Evolutionary conservation across 805 yeast genomes (phyloP).

Genomic region (Grigorovia yakushimaensis): DNA sequence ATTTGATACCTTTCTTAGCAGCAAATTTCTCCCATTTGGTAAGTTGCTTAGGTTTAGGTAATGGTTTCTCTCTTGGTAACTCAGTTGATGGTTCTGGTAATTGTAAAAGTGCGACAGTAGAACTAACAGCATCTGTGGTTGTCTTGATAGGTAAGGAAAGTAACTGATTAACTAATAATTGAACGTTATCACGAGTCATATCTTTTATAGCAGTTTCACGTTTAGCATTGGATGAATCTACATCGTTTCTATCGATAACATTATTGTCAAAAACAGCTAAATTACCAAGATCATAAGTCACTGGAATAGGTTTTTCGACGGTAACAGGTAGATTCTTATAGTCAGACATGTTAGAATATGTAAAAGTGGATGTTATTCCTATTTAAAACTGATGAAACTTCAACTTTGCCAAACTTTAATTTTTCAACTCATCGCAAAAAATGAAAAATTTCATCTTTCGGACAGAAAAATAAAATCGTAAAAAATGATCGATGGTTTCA

Average conservation of each 20-base stretch:
- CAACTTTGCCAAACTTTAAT: no score
- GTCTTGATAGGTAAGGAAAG: conserved; percentile 81
- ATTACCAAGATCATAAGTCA: conserved; percentile 80
- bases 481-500: background rate
- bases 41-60: conserved; percentile 85
- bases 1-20: conserved; percentile 83
- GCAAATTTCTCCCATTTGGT: conserved; percentile 98
- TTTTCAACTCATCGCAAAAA: background rate
- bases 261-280: conserved; percentile 83
- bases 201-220: conserved; percentile 56
- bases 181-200: conserved; percentile 84
- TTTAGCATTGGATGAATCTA: conserved; percentile 42
- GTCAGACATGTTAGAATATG: conserved; percentile 6
- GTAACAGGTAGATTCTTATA: conserved; percentile 48
- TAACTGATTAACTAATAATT: conserved; percentile 80
- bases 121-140: conserved; percentile 63
- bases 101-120: conserved; percentile 61
- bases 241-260: conserved; percentile 58
- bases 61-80: conserved; percentile 89
- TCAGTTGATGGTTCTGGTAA: conserved; percentile 76
- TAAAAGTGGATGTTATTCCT: no score
- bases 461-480: no score
- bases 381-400: no score
- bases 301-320: conserved; percentile 88
- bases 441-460: background rate